Conservation (phyloP, 2,329 filamentous ascomycete genomes). For the Xylariales sp. region DNA sequence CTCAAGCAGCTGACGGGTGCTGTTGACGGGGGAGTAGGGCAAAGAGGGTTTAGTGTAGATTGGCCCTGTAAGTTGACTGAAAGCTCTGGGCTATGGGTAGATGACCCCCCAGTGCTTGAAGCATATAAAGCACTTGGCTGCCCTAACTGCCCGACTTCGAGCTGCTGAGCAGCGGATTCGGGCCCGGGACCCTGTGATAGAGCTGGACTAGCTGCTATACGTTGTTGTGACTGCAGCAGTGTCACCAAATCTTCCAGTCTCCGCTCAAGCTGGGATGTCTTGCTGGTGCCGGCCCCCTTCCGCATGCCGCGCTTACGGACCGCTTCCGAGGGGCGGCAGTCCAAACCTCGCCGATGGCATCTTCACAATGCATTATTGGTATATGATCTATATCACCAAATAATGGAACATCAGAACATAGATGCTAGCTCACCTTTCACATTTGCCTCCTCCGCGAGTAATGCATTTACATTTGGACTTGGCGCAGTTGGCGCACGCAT, state of each 20-base stretch:
- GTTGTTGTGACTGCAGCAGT: slow-evolving; percentile 20
- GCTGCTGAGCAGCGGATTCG: background rate
- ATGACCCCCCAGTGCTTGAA: no score
- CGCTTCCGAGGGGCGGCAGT: slow-evolving; percentile 4
- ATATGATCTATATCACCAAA: no score
- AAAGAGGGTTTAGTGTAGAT: no score
- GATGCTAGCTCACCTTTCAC: slow-evolving; percentile 3
- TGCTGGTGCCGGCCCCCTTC: slow-evolving; percentile 11
- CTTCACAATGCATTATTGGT: background rate
- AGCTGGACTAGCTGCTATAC: background rate
- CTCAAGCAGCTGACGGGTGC: no score
- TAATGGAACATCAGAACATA: no score
- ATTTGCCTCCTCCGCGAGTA: background rate
- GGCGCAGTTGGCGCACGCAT: slow-evolving; percentile 1
- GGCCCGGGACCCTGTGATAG: background rate
- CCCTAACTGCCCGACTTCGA: no score
- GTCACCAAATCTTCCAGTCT: slow-evolving; percentile 22
- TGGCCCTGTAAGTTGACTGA: no score
- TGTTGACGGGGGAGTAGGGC: no score
- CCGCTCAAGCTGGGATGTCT: slow-evolving; percentile 17
- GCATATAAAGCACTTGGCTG: no score
- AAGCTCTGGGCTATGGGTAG: no score
- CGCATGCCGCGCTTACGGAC: slow-evolving; percentile 13
- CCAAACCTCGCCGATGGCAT: slow-evolving; percentile 5
- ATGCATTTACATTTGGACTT: slow-evolving; percentile 7